Conservation (phyloP, 208 protist genomes). For the Leishmania arabica region DNA sequence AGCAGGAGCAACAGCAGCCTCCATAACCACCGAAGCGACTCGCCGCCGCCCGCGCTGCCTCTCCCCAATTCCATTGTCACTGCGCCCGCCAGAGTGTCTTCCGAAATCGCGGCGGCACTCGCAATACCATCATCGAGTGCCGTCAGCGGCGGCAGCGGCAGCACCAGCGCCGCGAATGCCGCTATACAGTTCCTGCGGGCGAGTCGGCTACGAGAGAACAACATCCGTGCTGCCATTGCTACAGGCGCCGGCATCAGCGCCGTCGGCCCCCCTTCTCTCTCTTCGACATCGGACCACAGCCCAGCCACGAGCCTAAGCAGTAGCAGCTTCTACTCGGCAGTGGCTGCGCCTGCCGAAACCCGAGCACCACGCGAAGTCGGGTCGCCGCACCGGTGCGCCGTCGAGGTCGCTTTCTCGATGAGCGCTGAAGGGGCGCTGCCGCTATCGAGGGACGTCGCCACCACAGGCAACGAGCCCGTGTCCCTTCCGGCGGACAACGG, state of each 20-base stretch:
- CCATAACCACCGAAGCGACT: neutral
- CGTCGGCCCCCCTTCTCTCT: neutral
- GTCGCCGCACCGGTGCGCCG: neutral
- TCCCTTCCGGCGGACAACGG: neutral
- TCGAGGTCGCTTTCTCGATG: neutral
- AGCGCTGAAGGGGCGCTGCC: too few relatives aligned
- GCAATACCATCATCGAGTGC: neutral
- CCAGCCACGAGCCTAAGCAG: neutral
- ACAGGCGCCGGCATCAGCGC: conserved; percentile 5
- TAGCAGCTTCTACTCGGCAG: neutral
- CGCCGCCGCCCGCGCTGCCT: neutral
- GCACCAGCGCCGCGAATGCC: conserved; percentile 24
- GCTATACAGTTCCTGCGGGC: conserved; percentile 36
- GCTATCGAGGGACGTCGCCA: neutral
- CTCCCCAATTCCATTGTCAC: neutral
- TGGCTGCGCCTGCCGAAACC: neutral
- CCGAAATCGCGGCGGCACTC: neutral
- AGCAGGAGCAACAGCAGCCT: too few relatives aligned
- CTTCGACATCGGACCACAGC: neutral
- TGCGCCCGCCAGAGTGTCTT: neutral
- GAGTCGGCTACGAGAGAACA: conserved; percentile 20
- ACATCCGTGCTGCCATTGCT: neutral
- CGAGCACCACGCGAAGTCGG: neutral
- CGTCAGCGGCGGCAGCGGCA: conserved; percentile 12
- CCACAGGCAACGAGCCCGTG: neutral